These are phyloP conservation scores for Isatis tinctoria DNA, from an alignment of 345 rosid genomes.

Conservation along the genomic window DNA sequence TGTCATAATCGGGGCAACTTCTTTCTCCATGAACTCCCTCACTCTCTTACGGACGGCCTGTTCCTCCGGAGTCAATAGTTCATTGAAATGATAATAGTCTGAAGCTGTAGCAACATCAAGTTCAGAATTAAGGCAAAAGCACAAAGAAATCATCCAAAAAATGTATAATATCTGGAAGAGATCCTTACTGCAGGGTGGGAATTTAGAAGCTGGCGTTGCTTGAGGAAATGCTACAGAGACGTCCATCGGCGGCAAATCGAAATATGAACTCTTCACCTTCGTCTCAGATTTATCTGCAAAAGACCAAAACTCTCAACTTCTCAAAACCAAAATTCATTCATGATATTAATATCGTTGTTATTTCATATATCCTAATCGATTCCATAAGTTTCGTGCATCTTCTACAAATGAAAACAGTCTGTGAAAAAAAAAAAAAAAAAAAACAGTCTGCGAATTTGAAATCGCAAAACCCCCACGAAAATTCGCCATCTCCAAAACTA, in stretches of 20 bases:
- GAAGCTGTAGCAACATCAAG: slow-evolving; percentile 47
- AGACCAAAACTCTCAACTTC: background rate
- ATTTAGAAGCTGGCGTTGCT: slow-evolving; percentile 84
- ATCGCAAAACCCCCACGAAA: background rate
- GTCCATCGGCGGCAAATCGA: slow-evolving; percentile 59
- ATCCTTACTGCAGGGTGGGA: slow-evolving; percentile 75
- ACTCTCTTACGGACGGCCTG: slow-evolving; percentile 60
- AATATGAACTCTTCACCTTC: slow-evolving; percentile 51
- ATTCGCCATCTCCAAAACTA: background rate
- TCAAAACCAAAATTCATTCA: background rate
- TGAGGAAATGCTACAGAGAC: slow-evolving; percentile 88
- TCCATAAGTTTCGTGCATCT: background rate
- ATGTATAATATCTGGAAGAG: background rate
- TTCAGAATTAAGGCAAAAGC: background rate
- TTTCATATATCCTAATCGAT: background rate
- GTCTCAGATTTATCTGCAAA: slow-evolving; percentile 34
- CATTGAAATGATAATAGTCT: slow-evolving; percentile 75
- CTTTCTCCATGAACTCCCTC: slow-evolving; percentile 83
- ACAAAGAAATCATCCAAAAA: background rate
- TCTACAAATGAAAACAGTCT: slow-evolving; percentile 1
- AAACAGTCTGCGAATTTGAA: background rate
- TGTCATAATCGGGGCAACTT: slow-evolving; percentile 85
- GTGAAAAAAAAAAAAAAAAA: too few species aligned
- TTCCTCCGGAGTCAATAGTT: slow-evolving; percentile 78
- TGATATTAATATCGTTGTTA: background rate